Evolutionary conservation across 2,329 filamentous ascomycete genomes (phyloP), one percentile per base, ranked within the genome.

Genomic region (Colletotrichum magnum): DNA sequence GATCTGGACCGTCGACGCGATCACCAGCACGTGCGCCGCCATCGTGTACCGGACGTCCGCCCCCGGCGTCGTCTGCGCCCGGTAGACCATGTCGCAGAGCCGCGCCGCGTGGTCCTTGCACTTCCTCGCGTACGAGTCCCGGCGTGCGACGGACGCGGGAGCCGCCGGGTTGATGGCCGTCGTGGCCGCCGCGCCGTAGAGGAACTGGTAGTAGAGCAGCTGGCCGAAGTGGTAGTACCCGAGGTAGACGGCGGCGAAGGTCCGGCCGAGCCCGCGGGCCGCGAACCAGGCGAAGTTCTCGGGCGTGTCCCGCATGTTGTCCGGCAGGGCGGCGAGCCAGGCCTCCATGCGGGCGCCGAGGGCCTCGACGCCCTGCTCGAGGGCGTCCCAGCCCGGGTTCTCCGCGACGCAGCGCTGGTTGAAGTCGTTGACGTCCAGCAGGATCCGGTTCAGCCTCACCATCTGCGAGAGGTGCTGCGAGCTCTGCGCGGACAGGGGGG

Each of bases 131-230:
- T 83, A 82, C 41, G 77, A 74, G 60, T 82, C 78, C 3, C 65
- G 69, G 2, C 71, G 68, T n/a, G 56, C 59, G 2, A 69, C 70
- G 7, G 67, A 70, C 7, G 52, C 60, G 4, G 50, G 60, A 13
- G 61, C 61, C 47, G 69, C 52, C 2, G 68, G 68, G 16, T 68
- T 66, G 36, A 67, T 67, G 57, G 67, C 67, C 36, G 67, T 69
- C n/a, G 67, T 70, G 76, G 41, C 58, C 57, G 24, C 70, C 45
- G 58, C 72, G n/a, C 65, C 61, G 24, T 77, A 73, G 1, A 86
- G 76, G 70, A 83, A 85, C 58, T 82, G 82, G 68, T 85, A 86
- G 72, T 81, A 84, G 6, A 86, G 77, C n/a, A 85, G 76, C 60
- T 84, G 80, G 4, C 79, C 78, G 68, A 82, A 85, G 72, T 86